These are phyloP conservation scores for Sphaceloma murrayae DNA, from an alignment of 2,329 filamentous ascomycete genomes.

Conservation along the genomic window DNA sequence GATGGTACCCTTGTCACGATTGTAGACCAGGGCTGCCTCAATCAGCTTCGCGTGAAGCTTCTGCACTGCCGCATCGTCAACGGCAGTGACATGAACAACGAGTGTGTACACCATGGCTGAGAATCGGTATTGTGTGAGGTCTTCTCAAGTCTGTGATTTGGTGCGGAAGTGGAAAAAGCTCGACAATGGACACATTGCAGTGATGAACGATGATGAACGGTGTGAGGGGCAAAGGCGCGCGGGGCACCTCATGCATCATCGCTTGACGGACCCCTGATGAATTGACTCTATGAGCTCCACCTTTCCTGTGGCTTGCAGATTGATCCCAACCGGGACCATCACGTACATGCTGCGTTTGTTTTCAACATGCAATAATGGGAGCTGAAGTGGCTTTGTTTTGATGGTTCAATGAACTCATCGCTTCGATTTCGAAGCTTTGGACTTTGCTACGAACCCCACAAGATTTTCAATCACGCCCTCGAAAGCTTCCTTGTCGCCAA, in stretches of 20 bases:
- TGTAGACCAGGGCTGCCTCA: slow-evolving; percentile 64
- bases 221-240: slow-evolving; percentile 11
- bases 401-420: slow-evolving; percentile 3
- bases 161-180: neutral
- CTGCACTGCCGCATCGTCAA: slow-evolving; percentile 53
- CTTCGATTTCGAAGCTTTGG: slow-evolving; percentile 15
- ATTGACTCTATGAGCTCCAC: neutral
- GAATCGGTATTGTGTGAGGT: neutral
- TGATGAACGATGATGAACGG: neutral
- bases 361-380: no score
- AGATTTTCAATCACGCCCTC: slow-evolving; percentile 96
- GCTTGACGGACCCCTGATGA: slow-evolving; percentile 3
- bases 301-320: slow-evolving; percentile 9
- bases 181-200: neutral
- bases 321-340: neutral
- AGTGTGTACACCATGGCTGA: slow-evolving; percentile 57
- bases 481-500: slow-evolving; percentile 86
- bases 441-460: slow-evolving; percentile 41
- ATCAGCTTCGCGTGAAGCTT: slow-evolving; percentile 63
- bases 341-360: neutral
- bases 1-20: slow-evolving; percentile 57
- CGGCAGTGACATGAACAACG: slow-evolving; percentile 60
- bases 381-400: neutral
- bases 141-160: neutral
- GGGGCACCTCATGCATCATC: slow-evolving; percentile 1